phyloP scores from a whole-genome alignment of 1,284 basidiomycete genomes.

The Ustilago crameri region DNA sequence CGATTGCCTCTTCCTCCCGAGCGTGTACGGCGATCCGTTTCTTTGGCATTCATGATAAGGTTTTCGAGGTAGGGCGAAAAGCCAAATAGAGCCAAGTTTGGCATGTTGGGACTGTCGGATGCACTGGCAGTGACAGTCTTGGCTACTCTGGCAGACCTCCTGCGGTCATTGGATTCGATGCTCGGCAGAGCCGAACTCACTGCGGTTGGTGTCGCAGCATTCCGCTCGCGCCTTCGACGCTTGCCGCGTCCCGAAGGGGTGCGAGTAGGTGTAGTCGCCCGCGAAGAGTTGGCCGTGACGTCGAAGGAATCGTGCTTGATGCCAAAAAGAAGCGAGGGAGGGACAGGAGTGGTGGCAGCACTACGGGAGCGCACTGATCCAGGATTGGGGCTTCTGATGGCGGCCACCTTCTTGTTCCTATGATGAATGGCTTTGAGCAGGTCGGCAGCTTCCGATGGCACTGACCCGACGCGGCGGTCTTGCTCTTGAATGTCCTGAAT shows the following conservation, averaged over 20 bases:
- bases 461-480: background rate
- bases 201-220: slow-evolving; percentile 7
- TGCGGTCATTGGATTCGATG: slow-evolving; percentile 33
- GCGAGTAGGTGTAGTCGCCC: slow-evolving; percentile 33
- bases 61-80: slow-evolving; percentile 49
- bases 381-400: slow-evolving; percentile 36
- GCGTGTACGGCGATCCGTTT: slow-evolving; percentile 40
- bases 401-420: slow-evolving; percentile 33
- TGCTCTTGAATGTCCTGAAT: slow-evolving; percentile 8
- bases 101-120: slow-evolving; percentile 28
- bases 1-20: slow-evolving; percentile 28
- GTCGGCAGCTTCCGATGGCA: slow-evolving; percentile 24
- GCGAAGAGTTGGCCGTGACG: slow-evolving; percentile 30
- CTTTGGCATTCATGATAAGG: slow-evolving; percentile 40
- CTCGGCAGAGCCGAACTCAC: slow-evolving; percentile 23
- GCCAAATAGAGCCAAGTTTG: slow-evolving; percentile 36
- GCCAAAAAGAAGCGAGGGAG: slow-evolving; percentile 16
- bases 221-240: slow-evolving; percentile 36
- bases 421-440: slow-evolving; percentile 25
- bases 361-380: slow-evolving; percentile 34
- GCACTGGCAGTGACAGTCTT: slow-evolving; percentile 27
- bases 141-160: slow-evolving; percentile 42
- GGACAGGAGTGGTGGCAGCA: slow-evolving; percentile 35
- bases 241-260: slow-evolving; percentile 29
- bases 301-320: slow-evolving; percentile 22